phyloP scores from a whole-genome alignment of 1,284 basidiomycete genomes.

The Schizophyllum amplum region DNA sequence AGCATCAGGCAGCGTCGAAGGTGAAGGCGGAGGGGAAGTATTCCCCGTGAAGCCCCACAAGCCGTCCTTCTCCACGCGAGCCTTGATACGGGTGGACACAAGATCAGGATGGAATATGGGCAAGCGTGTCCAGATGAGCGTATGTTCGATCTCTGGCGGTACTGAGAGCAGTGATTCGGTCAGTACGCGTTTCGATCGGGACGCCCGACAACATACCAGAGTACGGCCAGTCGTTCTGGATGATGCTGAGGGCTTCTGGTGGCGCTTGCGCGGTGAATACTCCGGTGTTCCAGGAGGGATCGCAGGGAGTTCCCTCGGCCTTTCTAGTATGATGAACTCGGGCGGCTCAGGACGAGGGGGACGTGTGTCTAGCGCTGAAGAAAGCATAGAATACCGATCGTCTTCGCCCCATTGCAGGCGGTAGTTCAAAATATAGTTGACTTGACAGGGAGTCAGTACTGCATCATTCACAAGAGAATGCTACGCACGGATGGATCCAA shows the following conservation, averaged over 20 bases:
- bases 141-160: conserved; percentile 65
- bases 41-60: conserved; percentile 72
- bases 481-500: conserved; percentile 58
- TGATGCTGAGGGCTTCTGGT: conserved; percentile 54
- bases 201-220: conserved; percentile 39
- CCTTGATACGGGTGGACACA: conserved; percentile 34
- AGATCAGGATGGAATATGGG: conserved; percentile 56
- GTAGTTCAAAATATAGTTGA: conserved; percentile 54
- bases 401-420: conserved; percentile 68
- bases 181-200: neutral
- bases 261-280: conserved; percentile 63
- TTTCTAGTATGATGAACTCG: neutral
- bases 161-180: conserved; percentile 32
- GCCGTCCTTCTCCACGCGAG: conserved; percentile 59
- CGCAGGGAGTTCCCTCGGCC: conserved; percentile 11
- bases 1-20: conserved; percentile 46
- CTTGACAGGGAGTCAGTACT: conserved; percentile 26
- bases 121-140: conserved; percentile 65
- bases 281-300: conserved; percentile 27
- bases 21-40: conserved; percentile 49
- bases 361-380: conserved; percentile 31
- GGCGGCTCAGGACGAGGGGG: neutral
- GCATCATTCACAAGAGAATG: conserved; percentile 1
- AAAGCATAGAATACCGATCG: conserved; percentile 49
- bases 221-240: conserved; percentile 81